Evolutionary conservation across 1,139 yeast species (phyloP).

Genomic region (Candida pseudoviswanathii): DNA sequence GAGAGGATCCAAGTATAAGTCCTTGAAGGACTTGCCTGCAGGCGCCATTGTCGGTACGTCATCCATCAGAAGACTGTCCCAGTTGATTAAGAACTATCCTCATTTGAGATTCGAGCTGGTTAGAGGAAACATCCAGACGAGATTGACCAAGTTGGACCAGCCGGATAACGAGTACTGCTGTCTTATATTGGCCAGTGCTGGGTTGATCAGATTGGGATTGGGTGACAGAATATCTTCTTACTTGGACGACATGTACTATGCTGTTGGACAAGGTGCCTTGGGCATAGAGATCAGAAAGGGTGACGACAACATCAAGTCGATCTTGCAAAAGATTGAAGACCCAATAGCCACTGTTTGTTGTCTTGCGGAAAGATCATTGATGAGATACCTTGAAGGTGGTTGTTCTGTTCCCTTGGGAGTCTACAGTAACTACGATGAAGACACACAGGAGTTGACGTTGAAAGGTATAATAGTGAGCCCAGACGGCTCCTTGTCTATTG

Average conservation of each 20-base stretch:
- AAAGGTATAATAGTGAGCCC: conserved; percentile 82
- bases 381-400: conserved; percentile 93
- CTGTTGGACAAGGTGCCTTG: conserved; percentile 97
- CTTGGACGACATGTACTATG: conserved; percentile 86
- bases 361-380: conserved; percentile 84
- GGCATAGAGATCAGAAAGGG: conserved; percentile 84
- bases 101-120: conserved; percentile 63
- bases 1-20: conserved; percentile 59
- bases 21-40: conserved; percentile 72
- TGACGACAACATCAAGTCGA: conserved; percentile 58
- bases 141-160: conserved; percentile 76
- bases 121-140: conserved; percentile 85
- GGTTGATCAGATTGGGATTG: conserved; percentile 72
- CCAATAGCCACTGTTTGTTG: conserved; percentile 72
- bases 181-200: conserved; percentile 90
- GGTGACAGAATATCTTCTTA: conserved; percentile 69
- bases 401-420: conserved; percentile 98
- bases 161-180: conserved; percentile 69
- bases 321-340: conserved; percentile 69
- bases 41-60: conserved; percentile 94
- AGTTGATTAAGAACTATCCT: conserved; percentile 44
- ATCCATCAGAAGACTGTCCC: conserved; percentile 88
- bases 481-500: conserved; percentile 74
- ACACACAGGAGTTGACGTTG: conserved; percentile 47
- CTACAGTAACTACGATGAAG: conserved; percentile 55